phyloP scores from a whole-genome alignment of 768 basidiomycete species.

The Serendipita sp. region DNA sequence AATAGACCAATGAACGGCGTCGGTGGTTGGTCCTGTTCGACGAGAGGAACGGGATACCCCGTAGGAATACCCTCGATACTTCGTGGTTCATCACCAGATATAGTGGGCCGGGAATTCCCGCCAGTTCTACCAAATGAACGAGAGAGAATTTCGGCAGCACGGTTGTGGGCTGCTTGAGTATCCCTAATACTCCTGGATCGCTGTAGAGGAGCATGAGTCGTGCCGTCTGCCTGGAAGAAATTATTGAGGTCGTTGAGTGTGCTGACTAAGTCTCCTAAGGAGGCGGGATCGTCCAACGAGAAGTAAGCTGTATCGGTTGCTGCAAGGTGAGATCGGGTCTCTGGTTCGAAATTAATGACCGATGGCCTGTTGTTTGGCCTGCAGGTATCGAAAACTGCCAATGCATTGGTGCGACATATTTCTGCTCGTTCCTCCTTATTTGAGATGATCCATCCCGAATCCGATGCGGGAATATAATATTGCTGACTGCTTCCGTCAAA shows the following conservation, averaged over 20 bases:
- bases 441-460: slow-evolving; percentile 78
- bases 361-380: slow-evolving; percentile 38
- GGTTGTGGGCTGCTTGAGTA: slow-evolving; percentile 10
- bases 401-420: slow-evolving; percentile 57
- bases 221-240: slow-evolving; percentile 22
- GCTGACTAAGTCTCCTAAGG: slow-evolving; percentile 45
- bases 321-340: slow-evolving; percentile 19
- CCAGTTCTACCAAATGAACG: slow-evolving; percentile 11
- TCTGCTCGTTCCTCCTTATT: slow-evolving; percentile 43
- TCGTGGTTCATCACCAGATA: not conserved
- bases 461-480: slow-evolving; percentile 57
- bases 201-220: not conserved
- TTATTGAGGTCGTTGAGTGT: slow-evolving; percentile 21
- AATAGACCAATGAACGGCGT: slow-evolving; percentile 12
- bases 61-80: not conserved
- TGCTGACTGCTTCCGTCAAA: slow-evolving; percentile 47
- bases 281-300: slow-evolving; percentile 23
- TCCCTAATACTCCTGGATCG: slow-evolving; percentile 6
- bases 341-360: slow-evolving; percentile 56
- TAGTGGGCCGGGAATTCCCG: not conserved
- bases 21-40: slow-evolving; percentile 6
- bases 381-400: slow-evolving; percentile 76
- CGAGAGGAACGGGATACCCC: not conserved
- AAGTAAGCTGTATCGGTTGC: slow-evolving; percentile 26
- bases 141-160: slow-evolving; percentile 13